Evolutionary conservation across 345 rosid species (phyloP), one percentile per base, ranked within the genome.

Genomic region (Salix udensis): DNA sequence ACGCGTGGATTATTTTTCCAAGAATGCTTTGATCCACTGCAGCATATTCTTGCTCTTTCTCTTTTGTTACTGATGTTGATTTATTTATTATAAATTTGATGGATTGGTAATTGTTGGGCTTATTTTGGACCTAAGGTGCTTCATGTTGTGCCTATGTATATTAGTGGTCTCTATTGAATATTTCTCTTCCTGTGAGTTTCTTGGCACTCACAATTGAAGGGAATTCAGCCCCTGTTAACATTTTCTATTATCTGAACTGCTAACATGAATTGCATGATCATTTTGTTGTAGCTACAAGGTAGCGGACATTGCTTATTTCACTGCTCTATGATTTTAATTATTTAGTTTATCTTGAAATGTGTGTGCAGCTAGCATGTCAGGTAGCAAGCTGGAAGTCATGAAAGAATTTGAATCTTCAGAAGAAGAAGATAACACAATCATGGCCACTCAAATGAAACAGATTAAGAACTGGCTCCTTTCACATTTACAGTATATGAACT

Each of bases 401-500:
- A 91, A 88, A 72, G 97, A 89, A 67, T 82, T 94, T 74, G 94
- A 90, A 73, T 89, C 94, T 16, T 74, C 92, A 39, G 67, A 81
- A 74, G 92, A 93, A 64, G 90, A 93, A 64, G 90, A 83, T 77
- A 80, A 77, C 6, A 97, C 98, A 74, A 67, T 88, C 73, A 78
- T 96, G 72, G 86, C 94, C 39, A 77, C 83, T 52, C 79, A 77
- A 77, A 80, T 93, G 26, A 82, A 77, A 39, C 74, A 77, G 65
- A 78, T 89, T 23, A 91, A 96, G 78, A 82, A 80, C 53, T 91
- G 95, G 98, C 72, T 96, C 77, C 75, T 89, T 23, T 82, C 94
- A 26, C 94, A 88, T 73, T 79, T 95, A 4, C 98, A 93, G 69
- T 91, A 89, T 82, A 71, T 96, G 90, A 93, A 93, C 82, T 96